phyloP scores from a whole-genome alignment of 2,329 filamentous ascomycete genomes.

The Pyricularia sp. region DNA sequence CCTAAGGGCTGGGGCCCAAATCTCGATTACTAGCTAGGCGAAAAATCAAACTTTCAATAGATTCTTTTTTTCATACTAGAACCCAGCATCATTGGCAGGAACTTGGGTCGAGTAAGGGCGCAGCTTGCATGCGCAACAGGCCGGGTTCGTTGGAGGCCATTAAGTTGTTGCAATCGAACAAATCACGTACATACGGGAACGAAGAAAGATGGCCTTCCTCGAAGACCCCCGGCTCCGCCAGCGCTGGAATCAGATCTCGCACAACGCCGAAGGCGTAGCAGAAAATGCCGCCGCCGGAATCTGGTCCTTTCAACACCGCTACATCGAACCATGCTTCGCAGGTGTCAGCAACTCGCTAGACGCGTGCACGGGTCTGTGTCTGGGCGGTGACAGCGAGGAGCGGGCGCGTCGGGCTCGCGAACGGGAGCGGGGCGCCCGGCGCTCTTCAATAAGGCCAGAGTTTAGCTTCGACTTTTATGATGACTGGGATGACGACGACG shows the following conservation, averaged over 20 bases:
- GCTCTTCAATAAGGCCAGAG: constrained; percentile 49
- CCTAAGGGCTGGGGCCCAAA: neutral
- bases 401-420: constrained; percentile 60
- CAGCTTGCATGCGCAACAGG: neutral
- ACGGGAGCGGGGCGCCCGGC: constrained; percentile 43
- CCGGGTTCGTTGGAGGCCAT: neutral
- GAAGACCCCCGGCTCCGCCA: constrained; percentile 85
- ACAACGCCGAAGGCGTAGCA: constrained; percentile 81
- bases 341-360: constrained; percentile 58
- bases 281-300: constrained; percentile 86
- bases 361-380: constrained; percentile 62
- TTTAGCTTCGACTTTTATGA: constrained; percentile 96
- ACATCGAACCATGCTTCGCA: constrained; percentile 71
- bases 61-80: neutral
- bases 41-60: neutral
- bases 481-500: constrained; percentile 71
- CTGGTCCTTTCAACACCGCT: constrained; percentile 80
- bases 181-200: neutral
- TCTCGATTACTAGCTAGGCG: neutral
- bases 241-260: constrained; percentile 78
- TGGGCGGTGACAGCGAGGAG: constrained; percentile 60
- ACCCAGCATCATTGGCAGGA: neutral
- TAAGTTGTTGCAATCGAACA: neutral
- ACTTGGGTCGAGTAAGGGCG: neutral
- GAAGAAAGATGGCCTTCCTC: constrained; percentile 45